These are phyloP conservation scores for Jaminaea rosea DNA, from an alignment of 1,284 basidiomycete genomes.

Conservation along the genomic window DNA sequence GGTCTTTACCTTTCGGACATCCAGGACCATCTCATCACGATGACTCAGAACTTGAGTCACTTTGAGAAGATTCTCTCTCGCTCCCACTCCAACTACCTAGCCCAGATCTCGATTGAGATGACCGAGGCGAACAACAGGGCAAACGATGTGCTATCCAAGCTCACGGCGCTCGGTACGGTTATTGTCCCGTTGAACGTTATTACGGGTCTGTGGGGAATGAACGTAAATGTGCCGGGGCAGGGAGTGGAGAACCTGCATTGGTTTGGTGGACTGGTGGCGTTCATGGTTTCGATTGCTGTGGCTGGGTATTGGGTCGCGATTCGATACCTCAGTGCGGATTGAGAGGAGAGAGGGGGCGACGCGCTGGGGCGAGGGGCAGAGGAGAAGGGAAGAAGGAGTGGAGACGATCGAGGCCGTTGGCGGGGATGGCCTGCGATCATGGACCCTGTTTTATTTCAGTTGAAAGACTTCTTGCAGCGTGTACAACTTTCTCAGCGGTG, in stretches of 20 bases:
- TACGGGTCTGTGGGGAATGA: conserved; percentile 47
- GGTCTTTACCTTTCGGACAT: conserved; percentile 83
- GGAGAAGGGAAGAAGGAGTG: not conserved
- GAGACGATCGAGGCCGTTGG: too few relatives aligned
- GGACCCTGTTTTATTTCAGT: too few relatives aligned
- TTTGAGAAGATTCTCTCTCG: conserved; percentile 80
- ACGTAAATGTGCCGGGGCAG: conserved; percentile 45
- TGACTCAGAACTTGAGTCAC: conserved; percentile 74
- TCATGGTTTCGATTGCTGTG: conserved; percentile 42
- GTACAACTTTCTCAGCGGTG: too few relatives aligned
- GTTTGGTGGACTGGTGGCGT: conserved; percentile 40
- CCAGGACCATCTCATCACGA: conserved; percentile 94
- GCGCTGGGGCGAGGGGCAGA: conserved; percentile 1
- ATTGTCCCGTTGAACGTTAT: conserved; percentile 52
- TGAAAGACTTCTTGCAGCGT: too few relatives aligned
- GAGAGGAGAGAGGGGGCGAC: too few relatives aligned
- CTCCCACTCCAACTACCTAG: conserved; percentile 82
- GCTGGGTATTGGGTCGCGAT: conserved; percentile 42
- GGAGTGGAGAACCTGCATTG: conserved; percentile 32
- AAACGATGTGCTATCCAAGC: conserved; percentile 96
- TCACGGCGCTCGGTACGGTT: conserved; percentile 94
- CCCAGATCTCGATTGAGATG: conserved; percentile 46
- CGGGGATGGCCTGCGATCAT: too few relatives aligned
- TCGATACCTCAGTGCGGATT: conserved; percentile 41
- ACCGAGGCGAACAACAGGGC: conserved; percentile 97